Conservation (phyloP, 257 asterid species). For the Salvia rosmarinus region DNA sequence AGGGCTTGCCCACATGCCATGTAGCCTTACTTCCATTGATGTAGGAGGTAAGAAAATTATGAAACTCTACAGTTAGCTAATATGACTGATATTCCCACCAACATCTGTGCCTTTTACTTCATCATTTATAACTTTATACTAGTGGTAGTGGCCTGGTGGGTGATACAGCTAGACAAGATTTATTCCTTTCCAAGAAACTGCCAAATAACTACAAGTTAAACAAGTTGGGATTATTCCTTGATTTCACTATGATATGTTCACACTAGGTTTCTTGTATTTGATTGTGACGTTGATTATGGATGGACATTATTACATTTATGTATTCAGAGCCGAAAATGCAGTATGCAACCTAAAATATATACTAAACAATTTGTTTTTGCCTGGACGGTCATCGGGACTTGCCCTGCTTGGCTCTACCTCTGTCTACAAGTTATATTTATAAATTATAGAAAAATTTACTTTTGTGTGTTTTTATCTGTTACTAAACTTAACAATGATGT, state of each 20-base stretch:
- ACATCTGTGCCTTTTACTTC: conserved; percentile 3
- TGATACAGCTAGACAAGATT: conserved; percentile 10
- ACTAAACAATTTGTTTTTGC: no score
- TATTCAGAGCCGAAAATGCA: no score
- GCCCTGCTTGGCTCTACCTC: no score
- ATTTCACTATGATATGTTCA: background rate
- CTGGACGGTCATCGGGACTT: no score
- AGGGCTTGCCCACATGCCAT: conserved; percentile 46
- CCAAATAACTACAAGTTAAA: background rate
- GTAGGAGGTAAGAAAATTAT: conserved; percentile 20
- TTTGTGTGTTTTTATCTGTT: no score
- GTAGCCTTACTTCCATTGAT: conserved; percentile 43
- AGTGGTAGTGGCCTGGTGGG: background rate
- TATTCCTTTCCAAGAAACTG: conserved; percentile 22
- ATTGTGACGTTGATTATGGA: no score
- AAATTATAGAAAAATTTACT: no score
- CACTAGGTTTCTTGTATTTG: background rate
- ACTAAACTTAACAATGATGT: no score
- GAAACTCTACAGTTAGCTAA: background rate
- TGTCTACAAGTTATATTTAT: no score
- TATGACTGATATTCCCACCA: background rate
- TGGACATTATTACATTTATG: no score
- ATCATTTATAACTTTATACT: background rate
- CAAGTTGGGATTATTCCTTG: conserved; percentile 15
- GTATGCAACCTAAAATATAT: no score